Evolutionary conservation across 345 rosid species (phyloP), one percentile per base, ranked within the genome.

Genomic region (Eucalyptus sideroxylon): DNA sequence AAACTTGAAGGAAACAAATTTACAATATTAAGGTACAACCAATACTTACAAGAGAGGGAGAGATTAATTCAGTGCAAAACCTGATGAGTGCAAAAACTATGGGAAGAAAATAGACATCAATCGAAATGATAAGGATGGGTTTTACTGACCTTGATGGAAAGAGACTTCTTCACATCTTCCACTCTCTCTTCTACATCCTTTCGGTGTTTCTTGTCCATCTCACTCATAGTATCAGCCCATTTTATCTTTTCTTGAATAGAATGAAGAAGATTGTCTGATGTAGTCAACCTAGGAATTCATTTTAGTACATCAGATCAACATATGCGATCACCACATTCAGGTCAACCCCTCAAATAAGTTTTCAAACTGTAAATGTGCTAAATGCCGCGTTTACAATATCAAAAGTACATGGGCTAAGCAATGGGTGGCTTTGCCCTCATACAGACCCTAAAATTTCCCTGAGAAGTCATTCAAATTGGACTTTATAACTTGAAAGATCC

Each of bases 221-320:
- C 99, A 91, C 97, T 95, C 98, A 95, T 97, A n/a, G 91, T 91
- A 93, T 98, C 99, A 50, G 99, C 99, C 99, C 99, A 98, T 90
- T 97, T 98, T 88, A 98, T 96, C 95, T 96, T 97, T 93, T 98
- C 99, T 94, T 97, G 99, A 93, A 98, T 96, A 17, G 99, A 91
- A 56, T 93, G 90, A 37, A 98, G 99, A 87, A 97, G 94, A 92
- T 93, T 94, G 88, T 97, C 99, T 82, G 99, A 98, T 11, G 99
- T 95, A 86, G 90, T 90, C 95, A 97, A 92, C 99, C 99, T 98
- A 88, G 81, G 67, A 92, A 92, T 82, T 72, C 88, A 82, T 88
- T 89, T 85, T 87, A 19, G 72, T 5, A 90, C 24, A 88, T 55
- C 87, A 53, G 62, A 56, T 44, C 34, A 62, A 77, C 59, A 49